These are phyloP conservation scores for Acorus calamus DNA, from an alignment of 106 monocot genomes.

Conservation along the genomic window DNA sequence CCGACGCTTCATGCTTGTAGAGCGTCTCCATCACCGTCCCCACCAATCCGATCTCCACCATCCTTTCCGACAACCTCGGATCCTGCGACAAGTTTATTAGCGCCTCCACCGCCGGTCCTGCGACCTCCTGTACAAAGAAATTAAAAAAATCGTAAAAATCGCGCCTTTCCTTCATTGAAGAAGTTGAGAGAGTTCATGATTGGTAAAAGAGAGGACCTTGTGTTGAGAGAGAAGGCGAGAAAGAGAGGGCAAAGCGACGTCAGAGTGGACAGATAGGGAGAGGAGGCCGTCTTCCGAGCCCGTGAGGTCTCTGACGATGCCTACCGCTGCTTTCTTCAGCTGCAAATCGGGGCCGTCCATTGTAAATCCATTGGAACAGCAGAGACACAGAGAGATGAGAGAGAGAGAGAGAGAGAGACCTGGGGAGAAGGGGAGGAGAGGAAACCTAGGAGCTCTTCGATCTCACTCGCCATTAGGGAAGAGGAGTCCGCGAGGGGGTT, in stretches of 20 bases:
- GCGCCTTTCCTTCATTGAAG: too few relatives aligned
- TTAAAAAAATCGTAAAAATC: too few relatives aligned
- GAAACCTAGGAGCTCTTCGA: conserved; percentile 71
- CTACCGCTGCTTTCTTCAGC: conserved; percentile 66
- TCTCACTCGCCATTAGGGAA: conserved; percentile 57
- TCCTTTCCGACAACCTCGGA: conserved; percentile 23
- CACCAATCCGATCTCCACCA: conserved; percentile 38
- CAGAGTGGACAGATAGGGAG: conserved; percentile 33
- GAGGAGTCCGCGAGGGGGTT: background rate
- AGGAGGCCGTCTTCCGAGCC: conserved; percentile 55
- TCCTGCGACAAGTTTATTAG: conserved; percentile 82
- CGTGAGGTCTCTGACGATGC: conserved; percentile 68
- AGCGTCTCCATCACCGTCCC: conserved; percentile 42
- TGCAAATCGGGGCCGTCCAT: conserved; percentile 3
- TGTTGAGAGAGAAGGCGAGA: conserved; percentile 29
- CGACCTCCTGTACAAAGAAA: background rate
- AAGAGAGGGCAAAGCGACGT: conserved; percentile 38
- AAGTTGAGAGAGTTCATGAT: too few relatives aligned
- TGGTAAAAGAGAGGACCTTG: background rate
- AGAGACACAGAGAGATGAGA: background rate
- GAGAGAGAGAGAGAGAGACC: conserved; percentile 8
- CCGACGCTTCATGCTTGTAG: conserved; percentile 14
- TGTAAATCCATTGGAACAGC: background rate
- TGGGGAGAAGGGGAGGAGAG: conserved; percentile 69
- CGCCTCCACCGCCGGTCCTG: conserved; percentile 56